Base-by-base conservation (phyloP, 225 moss, liverwort and hornwort species). In the Physcomitrellopsis africana region DNA sequence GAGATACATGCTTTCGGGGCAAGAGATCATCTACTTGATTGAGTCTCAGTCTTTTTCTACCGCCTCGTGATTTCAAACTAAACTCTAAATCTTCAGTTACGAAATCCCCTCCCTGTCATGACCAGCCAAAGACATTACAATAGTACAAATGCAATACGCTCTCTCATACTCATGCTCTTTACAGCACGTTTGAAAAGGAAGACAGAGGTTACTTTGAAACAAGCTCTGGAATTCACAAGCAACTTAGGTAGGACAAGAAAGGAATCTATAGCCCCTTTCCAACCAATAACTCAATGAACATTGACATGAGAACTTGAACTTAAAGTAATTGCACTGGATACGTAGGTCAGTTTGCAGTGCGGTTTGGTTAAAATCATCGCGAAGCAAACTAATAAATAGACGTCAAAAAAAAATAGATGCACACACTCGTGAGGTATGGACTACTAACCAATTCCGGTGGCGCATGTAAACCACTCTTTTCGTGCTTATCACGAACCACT, bases 401-500 rank as follows among this genome's bases (percentile, higher is more conserved):
- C 27, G 23, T 9, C 10, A 22, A 24, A 58, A 24, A 14, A 45
- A 61, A 61, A 52, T 16, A 74, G 8, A 48, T 69, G 77, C 56
- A 79, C 74, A 68, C 69, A 75, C n/a, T 58, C 72, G 22, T 46
- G 57, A 17, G 13, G 16, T 43, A 15, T 3, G 13, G 15, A 67
- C 11, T 26, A 73, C 63, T 47, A 23, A 85, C 85, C 78, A 61
- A 15, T 67, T 67, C 12, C 62, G 59, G 81, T 32, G 20, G 47
- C 17, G 10, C 3, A 68, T 91, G 94, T 0, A 14, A 3, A 42
- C 67, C 72, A 2, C 82, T 69, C 12, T 76, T 27, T 67, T 91
- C 92, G 74, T 95, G 92, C 51, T 89, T 88, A 8, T 95, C 78
- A 53, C 85, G 78, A n/a, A 81, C 81, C 69, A 56, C 74, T 66